A percentile compares a stretch with the other conserved stretches of the same genome.
Conservation (phyloP, 2,329 filamentous ascomycete species). For the Nigrospora oryzae region DNA sequence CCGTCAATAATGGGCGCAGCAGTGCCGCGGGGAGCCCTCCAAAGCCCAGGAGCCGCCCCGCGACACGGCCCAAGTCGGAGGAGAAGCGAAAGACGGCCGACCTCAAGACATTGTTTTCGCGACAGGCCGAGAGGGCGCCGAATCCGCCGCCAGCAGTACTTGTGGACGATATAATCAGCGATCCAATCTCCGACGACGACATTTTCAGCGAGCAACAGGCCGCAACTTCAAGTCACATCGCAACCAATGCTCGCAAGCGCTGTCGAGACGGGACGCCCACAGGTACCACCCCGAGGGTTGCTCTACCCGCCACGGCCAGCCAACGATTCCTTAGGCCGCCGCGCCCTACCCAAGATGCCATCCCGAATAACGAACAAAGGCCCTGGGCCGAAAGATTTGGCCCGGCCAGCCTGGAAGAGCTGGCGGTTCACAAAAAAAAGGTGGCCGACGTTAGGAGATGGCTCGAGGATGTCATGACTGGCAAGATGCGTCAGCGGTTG, state of each 20-base stretch:
- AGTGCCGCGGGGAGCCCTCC: slow-evolving; percentile 14
- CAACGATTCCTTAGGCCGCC: slow-evolving; percentile 44
- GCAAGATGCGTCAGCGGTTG: slow-evolving; percentile 59
- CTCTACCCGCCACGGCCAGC: slow-evolving; percentile 23
- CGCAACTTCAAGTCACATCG: slow-evolving; percentile 44
- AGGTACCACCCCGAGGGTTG: slow-evolving; percentile 1
- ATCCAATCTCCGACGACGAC: slow-evolving; percentile 54
- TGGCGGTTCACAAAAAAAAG: slow-evolving; percentile 93
- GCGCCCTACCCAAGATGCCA: slow-evolving; percentile 21
- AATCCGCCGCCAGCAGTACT: slow-evolving; percentile 22
- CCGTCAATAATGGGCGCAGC: slow-evolving; percentile 16
- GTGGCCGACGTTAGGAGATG: slow-evolving; percentile 77
- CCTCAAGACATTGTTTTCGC: slow-evolving; percentile 52
- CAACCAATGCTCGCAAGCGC: slow-evolving; percentile 46
- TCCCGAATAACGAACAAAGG: slow-evolving; percentile 46
- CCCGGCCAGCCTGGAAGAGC: slow-evolving; percentile 66
- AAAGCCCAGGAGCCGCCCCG: too few species aligned
- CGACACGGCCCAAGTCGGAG: slow-evolving; percentile 21
- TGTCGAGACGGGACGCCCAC: slow-evolving; percentile 24
- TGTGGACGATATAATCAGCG: slow-evolving; percentile 40
- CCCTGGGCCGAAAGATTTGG: slow-evolving; percentile 87
- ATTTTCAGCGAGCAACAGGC: slow-evolving; percentile 42
- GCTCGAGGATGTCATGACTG: slow-evolving; percentile 66
- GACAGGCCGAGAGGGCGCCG: slow-evolving; percentile 44
- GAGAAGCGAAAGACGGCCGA: slow-evolving; percentile 48